Conservation (phyloP, 495 filamentous ascomycete genomes). For the Penicillium flavigenum region DNA sequence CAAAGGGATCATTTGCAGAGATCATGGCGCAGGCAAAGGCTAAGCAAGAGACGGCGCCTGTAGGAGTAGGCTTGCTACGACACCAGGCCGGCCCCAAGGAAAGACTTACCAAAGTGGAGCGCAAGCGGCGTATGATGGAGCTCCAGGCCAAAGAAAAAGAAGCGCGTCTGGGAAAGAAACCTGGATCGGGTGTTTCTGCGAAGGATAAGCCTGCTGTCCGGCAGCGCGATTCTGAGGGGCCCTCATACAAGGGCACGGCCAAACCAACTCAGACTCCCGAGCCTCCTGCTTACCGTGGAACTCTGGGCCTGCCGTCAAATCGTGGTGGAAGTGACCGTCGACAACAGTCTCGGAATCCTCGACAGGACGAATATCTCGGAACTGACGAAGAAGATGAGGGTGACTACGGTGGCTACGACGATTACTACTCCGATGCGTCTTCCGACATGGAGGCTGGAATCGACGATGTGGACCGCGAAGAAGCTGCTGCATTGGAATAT, state of each 20-base stretch:
- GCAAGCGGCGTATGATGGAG: constrained; percentile 39
- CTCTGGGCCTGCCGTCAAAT: constrained; percentile 36
- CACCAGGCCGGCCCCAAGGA: constrained; percentile 41
- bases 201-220: constrained; percentile 22
- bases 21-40: constrained; percentile 43
- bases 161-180: constrained; percentile 27
- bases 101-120: constrained; percentile 41
- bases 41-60: constrained; percentile 37
- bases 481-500: constrained; percentile 45
- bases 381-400: constrained; percentile 52
- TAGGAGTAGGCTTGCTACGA: constrained; percentile 36
- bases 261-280: constrained; percentile 39
- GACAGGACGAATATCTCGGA: constrained; percentile 47
- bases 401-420: constrained; percentile 51
- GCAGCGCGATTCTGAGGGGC: constrained; percentile 34
- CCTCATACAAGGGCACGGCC: constrained; percentile 54
- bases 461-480: constrained; percentile 60
- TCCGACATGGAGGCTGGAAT: constrained; percentile 68
- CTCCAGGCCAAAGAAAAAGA: constrained; percentile 37
- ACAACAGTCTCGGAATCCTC: constrained; percentile 32
- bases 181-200: constrained; percentile 21
- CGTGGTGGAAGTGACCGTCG: constrained; percentile 36
- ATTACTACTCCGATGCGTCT: constrained; percentile 54
- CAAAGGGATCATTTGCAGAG: constrained; percentile 46
- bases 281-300: constrained; percentile 57